Conservation (phyloP, 1,284 basidiomycete genomes). For the Tremellales sp. region DNA sequence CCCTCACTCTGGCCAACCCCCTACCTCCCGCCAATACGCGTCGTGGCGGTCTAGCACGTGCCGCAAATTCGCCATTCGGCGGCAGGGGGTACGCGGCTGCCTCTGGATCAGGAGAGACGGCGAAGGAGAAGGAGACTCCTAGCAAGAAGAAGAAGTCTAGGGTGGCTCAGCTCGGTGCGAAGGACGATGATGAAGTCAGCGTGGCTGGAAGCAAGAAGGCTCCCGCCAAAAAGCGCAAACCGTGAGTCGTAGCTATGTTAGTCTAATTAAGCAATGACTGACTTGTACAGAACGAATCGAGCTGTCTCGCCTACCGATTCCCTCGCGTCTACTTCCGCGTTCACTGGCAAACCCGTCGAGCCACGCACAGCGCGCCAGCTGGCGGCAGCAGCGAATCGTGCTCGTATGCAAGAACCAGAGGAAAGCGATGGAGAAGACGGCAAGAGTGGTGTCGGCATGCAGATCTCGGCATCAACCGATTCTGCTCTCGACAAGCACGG, state of each 20-base stretch:
- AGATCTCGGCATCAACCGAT: conserved; percentile 21
- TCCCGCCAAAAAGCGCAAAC: conserved; percentile 36
- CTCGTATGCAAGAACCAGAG: conserved; percentile 25
- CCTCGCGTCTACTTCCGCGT: conserved; percentile 35
- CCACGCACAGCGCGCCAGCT: conserved; percentile 44
- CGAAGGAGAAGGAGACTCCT: conserved; percentile 25
- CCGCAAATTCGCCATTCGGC: conserved; percentile 40
- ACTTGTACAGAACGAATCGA: conserved; percentile 23
- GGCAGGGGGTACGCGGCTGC: conserved; percentile 11
- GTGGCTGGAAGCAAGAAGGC: conserved; percentile 38
- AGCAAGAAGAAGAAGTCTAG: conserved; percentile 44
- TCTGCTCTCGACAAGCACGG: conserved; percentile 16
- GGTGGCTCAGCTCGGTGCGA: conserved; percentile 25
- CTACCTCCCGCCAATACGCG: conserved; percentile 53
- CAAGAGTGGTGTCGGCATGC: conserved; percentile 21
- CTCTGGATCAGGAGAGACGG: conserved; percentile 5
- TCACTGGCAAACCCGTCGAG: conserved; percentile 29
- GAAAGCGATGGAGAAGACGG: conserved; percentile 15
- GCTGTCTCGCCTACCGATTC: conserved; percentile 43
- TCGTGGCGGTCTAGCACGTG: conserved; percentile 24
- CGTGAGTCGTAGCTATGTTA: conserved; percentile 20
- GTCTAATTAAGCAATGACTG: conserved; percentile 2
- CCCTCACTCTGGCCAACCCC: conserved; percentile 59
- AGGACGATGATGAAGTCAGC: conserved; percentile 43
- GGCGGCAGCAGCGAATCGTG: conserved; percentile 40